Conservation (phyloP, 192 early-diverging fungal species). For the Coemansia asiatica region DNA sequence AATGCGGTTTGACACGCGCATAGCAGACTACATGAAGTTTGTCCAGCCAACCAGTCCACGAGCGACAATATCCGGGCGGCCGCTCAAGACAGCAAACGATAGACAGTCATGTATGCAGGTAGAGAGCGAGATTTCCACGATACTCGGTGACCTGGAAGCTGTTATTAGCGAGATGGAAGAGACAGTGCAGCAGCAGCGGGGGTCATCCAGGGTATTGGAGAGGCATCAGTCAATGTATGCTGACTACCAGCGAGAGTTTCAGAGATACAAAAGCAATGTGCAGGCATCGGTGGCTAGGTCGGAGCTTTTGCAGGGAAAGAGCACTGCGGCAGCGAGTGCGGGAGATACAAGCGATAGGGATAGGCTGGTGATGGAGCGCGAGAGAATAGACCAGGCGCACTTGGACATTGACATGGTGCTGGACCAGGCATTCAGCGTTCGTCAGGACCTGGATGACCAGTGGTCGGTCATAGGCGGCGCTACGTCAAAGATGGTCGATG, state of each 20-base stretch:
- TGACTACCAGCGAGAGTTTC: conserved; percentile 48
- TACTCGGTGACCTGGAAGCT: conserved; percentile 42
- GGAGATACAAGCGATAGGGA: conserved; percentile 32
- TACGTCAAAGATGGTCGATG: conserved; percentile 32
- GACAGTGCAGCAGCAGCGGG: conserved; percentile 44
- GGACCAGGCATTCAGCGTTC: conserved; percentile 51
- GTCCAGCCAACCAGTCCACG: conserved; percentile 40
- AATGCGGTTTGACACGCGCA: conserved; percentile 46
- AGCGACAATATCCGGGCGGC: conserved; percentile 1
- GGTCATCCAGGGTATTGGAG: conserved; percentile 47
- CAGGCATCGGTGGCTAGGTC: conserved; percentile 30
- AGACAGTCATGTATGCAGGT: conserved; percentile 32
- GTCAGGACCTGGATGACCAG: conserved; percentile 47
- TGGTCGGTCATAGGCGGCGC: conserved; percentile 27
- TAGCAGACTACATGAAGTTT: conserved; percentile 52
- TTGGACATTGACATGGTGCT: conserved; percentile 53
- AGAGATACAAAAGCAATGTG: conserved; percentile 47
- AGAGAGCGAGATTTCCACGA: conserved; percentile 31
- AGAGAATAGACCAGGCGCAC: conserved; percentile 47
- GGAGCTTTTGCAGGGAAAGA: conserved; percentile 25
- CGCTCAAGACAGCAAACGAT: conserved; percentile 5
- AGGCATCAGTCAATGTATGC: conserved; percentile 42
- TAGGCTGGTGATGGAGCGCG: conserved; percentile 40
- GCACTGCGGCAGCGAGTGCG: not conserved
- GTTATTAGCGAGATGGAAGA: conserved; percentile 48